Percentiles rank a stretch among this genome's conserved stretches.
These are phyloP conservation scores for Lactarius tabidus DNA, from an alignment of 768 basidiomycete genomes.

Conservation along the genomic window DNA sequence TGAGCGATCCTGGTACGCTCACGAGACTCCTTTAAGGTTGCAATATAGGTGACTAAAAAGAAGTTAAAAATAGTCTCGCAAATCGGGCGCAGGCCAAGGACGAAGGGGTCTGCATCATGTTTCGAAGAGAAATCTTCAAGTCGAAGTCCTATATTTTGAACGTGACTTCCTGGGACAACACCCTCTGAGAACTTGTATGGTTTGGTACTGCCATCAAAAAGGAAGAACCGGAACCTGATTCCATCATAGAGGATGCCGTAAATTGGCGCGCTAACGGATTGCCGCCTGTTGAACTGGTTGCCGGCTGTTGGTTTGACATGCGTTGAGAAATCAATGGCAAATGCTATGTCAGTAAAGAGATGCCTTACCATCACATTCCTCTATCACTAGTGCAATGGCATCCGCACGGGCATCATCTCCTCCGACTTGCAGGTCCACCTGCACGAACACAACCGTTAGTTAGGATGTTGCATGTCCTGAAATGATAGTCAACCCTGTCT, in stretches of 20 bases:
- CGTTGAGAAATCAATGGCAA: neutral
- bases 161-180: neutral
- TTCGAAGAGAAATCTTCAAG: neutral
- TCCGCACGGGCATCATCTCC: neutral
- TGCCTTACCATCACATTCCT: neutral
- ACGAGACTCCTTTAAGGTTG: neutral
- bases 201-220: neutral
- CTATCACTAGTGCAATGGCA: neutral
- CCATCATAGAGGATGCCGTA: neutral
- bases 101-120: neutral
- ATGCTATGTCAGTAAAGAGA: neutral
- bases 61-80: neutral
- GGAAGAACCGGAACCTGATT: neutral
- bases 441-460: neutral
- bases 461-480: neutral
- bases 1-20: neutral
- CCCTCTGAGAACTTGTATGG: neutral
- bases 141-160: neutral
- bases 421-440: neutral
- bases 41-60: neutral
- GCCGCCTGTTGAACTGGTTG: neutral
- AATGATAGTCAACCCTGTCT: neutral
- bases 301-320: neutral
- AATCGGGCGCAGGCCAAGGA: neutral
- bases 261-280: neutral